Conservation (phyloP, 2,329 filamentous ascomycete genomes). For the Ceratocystis ficicola region DNA sequence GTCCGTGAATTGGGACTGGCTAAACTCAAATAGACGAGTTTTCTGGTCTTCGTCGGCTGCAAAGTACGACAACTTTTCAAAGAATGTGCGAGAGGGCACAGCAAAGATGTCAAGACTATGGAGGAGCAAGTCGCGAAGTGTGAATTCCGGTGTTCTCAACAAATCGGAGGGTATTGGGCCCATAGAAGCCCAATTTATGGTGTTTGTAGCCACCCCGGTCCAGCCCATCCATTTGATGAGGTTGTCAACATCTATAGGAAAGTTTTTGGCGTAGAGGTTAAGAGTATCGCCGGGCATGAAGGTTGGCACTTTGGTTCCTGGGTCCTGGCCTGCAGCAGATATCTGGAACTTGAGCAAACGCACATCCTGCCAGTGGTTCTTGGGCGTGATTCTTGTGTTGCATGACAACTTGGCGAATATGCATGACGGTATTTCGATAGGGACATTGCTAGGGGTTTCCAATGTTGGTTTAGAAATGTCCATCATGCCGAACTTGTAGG, state of each 20-base stretch:
- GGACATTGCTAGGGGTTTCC: slow-evolving; percentile 15
- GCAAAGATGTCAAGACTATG: slow-evolving; percentile 82
- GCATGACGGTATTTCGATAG: slow-evolving; percentile 11
- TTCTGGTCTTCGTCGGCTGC: slow-evolving; percentile 60
- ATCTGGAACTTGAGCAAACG: slow-evolving; percentile 58
- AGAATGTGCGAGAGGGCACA: slow-evolving; percentile 79
- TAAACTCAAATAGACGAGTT: slow-evolving; percentile 74
- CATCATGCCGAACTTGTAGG: slow-evolving; percentile 19
- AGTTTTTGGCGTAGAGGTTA: slow-evolving; percentile 78
- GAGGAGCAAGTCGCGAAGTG: slow-evolving; percentile 62
- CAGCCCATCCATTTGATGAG: slow-evolving; percentile 72
- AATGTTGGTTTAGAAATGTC: background rate
- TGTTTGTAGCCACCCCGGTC: slow-evolving; percentile 57
- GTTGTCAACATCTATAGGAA: slow-evolving; percentile 62
- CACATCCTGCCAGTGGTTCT: slow-evolving; percentile 84
- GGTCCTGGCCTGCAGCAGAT: slow-evolving; percentile 21
- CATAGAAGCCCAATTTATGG: slow-evolving; percentile 36
- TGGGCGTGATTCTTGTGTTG: slow-evolving; percentile 66
- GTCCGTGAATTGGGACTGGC: slow-evolving; percentile 64
- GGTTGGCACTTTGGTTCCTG: slow-evolving; percentile 26
- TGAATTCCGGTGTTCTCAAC: slow-evolving; percentile 30
- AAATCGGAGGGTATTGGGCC: slow-evolving; percentile 14
- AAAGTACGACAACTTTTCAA: slow-evolving; percentile 64
- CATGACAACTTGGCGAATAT: slow-evolving; percentile 39
- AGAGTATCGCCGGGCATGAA: slow-evolving; percentile 65